Base-by-base conservation (phyloP, 805 yeast genomes). In the Tetrapisispora fleetii region DNA sequence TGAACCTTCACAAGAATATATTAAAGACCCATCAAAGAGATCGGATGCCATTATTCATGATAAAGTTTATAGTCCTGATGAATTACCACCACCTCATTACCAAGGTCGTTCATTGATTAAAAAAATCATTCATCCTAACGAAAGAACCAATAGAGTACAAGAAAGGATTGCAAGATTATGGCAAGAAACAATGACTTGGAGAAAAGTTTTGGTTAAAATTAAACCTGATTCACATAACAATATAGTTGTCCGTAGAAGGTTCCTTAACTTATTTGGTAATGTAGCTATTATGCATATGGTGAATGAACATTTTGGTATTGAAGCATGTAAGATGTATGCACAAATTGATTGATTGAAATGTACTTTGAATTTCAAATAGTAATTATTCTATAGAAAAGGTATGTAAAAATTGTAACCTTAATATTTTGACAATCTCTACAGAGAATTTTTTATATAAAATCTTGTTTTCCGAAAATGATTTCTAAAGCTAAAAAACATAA, bases 171-270 rank as follows among this genome's bases (percentile, higher is more conserved):
- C 98, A 0, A 68, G 95, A 37, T 78, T 80, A 45, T 91, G 95
- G 82, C 97, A 90, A 60, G 74, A 76, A 49, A 79, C 77, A 14
- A 79, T 86, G 85, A 65, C 76, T 16, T 90, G 98, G 98, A 70
- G 96, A 37, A 90, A 90, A 65, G 95, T 91, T 1, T 67, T 91
- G 21, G 95, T 89, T 1, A 77, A 78, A 44, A 69, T 90, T 53
- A 77, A 80, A 53, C 96, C 96, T 0, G 98, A 90, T 63, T 95
- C 98, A 0, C 98, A 90, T 61, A 90, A 90, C 60, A 90, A 89
- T 59, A 88, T 91, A 37, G 73, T 85, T 22, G 97, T 90, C 1
- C 72, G 98, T 52, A 73, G 98, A 56, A 68, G 85, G 50, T 91
- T 85, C 70, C 49, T 52, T 4, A 91, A 91, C 67, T 93, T 96